Evolutionary conservation across 441 rosid genomes (phyloP).

Genomic region (Erodium moschatum): DNA sequence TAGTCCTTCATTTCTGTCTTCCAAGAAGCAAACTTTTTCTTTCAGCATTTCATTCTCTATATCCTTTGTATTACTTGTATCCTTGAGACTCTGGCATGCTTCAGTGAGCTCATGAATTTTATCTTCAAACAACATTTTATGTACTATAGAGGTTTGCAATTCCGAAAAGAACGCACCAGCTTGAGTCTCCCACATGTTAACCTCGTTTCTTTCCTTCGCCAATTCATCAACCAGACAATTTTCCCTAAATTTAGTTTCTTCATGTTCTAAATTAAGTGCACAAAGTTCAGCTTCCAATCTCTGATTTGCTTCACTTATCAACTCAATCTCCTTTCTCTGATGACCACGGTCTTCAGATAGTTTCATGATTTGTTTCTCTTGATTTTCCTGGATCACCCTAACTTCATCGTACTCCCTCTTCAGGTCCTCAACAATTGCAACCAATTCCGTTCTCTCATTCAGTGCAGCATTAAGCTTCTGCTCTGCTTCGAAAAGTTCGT

Average conservation of each 20-base stretch:
- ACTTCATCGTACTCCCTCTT: constrained; percentile 46
- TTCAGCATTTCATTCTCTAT: constrained; percentile 46
- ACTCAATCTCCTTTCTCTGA: constrained; percentile 36
- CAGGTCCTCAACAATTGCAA: constrained; percentile 41
- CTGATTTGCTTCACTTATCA: constrained; percentile 33
- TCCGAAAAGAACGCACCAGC: constrained; percentile 41
- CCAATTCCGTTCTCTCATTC: constrained; percentile 40
- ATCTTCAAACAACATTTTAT: constrained; percentile 48
- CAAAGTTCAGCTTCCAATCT: constrained; percentile 37
- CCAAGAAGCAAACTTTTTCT: constrained; percentile 45
- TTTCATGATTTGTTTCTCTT: constrained; percentile 39
- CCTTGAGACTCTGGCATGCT: constrained; percentile 37
- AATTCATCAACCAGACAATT: constrained; percentile 46
- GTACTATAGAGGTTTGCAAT: constrained; percentile 44
- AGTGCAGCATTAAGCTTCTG: constrained; percentile 30
- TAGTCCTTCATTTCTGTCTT: constrained; percentile 47
- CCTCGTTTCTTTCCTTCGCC: constrained; percentile 34
- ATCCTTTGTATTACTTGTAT: constrained; percentile 29
- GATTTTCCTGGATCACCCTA: constrained; percentile 39
- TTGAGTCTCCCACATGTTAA: constrained; percentile 49
- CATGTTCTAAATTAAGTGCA: constrained; percentile 35
- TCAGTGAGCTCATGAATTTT: constrained; percentile 44
- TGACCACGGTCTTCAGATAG: constrained; percentile 43
- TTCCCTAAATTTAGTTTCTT: constrained; percentile 40
- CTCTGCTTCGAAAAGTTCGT: constrained; percentile 34